phyloP scores from a whole-genome alignment of 805 yeast genomes.

The Zygoascus biomembranicola region DNA sequence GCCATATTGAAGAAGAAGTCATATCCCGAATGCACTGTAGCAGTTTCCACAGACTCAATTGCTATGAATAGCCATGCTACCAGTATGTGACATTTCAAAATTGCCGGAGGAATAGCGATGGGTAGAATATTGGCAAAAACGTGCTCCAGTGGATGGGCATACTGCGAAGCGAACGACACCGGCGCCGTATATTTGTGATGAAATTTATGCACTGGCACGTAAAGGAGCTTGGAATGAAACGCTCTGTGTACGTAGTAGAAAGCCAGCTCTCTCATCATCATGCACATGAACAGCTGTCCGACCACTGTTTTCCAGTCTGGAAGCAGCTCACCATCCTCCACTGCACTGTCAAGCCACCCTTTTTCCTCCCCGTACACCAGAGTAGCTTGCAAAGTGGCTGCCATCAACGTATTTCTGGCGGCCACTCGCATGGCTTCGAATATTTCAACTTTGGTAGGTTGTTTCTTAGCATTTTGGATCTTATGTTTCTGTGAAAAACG shows the following conservation, averaged over 20 bases:
- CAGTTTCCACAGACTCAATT: conserved; percentile 11
- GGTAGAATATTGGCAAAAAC: conserved; percentile 12
- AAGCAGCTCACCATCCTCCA: neutral
- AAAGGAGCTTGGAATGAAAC: conserved; percentile 7
- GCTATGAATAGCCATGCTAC: conserved; percentile 13
- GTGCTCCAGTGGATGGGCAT: conserved; percentile 12
- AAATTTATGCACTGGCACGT: conserved; percentile 11
- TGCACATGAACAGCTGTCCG: conserved; percentile 1
- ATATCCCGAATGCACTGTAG: conserved; percentile 15
- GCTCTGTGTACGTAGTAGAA: conserved; percentile 14
- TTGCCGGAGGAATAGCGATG: conserved; percentile 10
- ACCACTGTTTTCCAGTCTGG: neutral
- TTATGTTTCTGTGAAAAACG: conserved; percentile 10
- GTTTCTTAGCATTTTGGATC: conserved; percentile 7
- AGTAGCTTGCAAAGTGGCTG: neutral
- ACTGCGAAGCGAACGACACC: conserved; percentile 12
- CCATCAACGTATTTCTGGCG: conserved; percentile 2
- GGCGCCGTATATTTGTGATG: conserved; percentile 17
- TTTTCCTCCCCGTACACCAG: neutral
- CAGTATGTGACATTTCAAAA: conserved; percentile 10
- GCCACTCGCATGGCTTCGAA: conserved; percentile 4
- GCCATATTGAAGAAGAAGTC: conserved; percentile 14
- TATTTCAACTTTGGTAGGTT: conserved; percentile 8
- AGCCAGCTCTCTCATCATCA: conserved; percentile 10
- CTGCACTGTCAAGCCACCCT: neutral